Percentiles rank a stretch among this genome's conserved stretches.
These are phyloP conservation scores for Hymenoscyphus fraxineus DNA, from an alignment of 2,329 filamentous ascomycete genomes.

Conservation along the genomic window DNA sequence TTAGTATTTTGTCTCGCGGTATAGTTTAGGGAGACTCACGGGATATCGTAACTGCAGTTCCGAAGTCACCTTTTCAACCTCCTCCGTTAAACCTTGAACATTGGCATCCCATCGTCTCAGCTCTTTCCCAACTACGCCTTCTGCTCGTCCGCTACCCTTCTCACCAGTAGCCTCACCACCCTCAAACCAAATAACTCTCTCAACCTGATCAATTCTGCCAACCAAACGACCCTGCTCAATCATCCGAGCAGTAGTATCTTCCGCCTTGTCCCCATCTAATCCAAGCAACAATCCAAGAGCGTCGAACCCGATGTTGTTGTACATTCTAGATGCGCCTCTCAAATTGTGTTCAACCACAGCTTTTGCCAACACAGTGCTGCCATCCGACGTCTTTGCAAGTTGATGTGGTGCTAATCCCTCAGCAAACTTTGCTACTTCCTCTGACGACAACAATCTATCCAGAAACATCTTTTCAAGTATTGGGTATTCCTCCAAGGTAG, in stretches of 20 bases:
- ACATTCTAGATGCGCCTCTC: slow-evolving; percentile 75
- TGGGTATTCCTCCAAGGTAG: slow-evolving; percentile 70
- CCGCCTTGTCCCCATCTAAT: slow-evolving; percentile 74
- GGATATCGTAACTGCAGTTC: slow-evolving; percentile 79
- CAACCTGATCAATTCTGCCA: slow-evolving; percentile 92
- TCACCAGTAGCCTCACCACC: slow-evolving; percentile 65
- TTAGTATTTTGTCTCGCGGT: neutral
- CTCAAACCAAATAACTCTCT: slow-evolving; percentile 83
- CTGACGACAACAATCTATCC: slow-evolving; percentile 73
- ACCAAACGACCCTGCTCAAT: slow-evolving; percentile 87
- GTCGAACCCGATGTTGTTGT: slow-evolving; percentile 72
- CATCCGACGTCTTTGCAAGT: slow-evolving; percentile 83
- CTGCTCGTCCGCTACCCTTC: slow-evolving; percentile 63
- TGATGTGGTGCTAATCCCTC: slow-evolving; percentile 80
- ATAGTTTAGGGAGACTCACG: slow-evolving; percentile 47
- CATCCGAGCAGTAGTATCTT: slow-evolving; percentile 91
- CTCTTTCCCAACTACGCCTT: slow-evolving; percentile 62
- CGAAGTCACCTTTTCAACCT: slow-evolving; percentile 82
- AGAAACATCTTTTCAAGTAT: slow-evolving; percentile 98
- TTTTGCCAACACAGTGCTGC: slow-evolving; percentile 86
- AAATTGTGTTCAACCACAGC: slow-evolving; percentile 96
- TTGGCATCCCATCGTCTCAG: slow-evolving; percentile 86
- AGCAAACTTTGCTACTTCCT: slow-evolving; percentile 85
- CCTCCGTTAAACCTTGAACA: slow-evolving; percentile 80
- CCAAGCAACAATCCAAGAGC: slow-evolving; percentile 74